Conservation (phyloP, 169 alveolate genomes). For the Nephromyces sp. region DNA sequence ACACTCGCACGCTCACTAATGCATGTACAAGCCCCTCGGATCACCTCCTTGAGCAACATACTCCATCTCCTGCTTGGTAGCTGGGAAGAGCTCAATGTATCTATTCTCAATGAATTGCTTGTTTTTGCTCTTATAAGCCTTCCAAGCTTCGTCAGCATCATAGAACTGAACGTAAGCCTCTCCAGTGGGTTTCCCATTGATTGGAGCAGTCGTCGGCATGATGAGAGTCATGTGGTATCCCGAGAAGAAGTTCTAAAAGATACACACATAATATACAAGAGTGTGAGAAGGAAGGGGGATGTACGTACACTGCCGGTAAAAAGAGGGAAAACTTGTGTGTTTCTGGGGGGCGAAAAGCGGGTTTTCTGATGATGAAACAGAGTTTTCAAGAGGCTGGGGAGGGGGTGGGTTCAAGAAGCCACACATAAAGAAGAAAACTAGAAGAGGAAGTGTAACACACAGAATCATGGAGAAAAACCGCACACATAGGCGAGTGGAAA, state of each 20-base stretch:
- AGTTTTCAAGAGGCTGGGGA: too few relatives aligned
- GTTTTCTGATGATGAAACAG: too few relatives aligned
- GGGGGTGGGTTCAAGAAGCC: too few relatives aligned
- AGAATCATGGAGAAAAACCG: too few relatives aligned
- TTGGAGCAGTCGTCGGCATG: constrained; percentile 38
- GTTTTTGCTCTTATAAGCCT: constrained; percentile 30
- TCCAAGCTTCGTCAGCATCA: constrained; percentile 34
- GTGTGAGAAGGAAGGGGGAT: too few relatives aligned
- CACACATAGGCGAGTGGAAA: too few relatives aligned
- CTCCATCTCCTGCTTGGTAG: constrained; percentile 42
- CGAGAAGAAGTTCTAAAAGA: constrained; percentile 29
- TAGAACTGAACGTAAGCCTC: constrained; percentile 42
- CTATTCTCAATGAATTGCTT: constrained; percentile 36
- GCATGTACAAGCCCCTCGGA: constrained; percentile 44
- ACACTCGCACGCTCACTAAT: too few relatives aligned
- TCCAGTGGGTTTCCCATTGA: constrained; percentile 46
- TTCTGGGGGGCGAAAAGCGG: too few relatives aligned
- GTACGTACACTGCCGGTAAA: too few relatives aligned
- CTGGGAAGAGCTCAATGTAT: constrained; percentile 40
- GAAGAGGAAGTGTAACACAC: too few relatives aligned
- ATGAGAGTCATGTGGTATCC: constrained; percentile 42
- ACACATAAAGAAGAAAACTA: too few relatives aligned
- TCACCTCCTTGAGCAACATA: constrained; percentile 46
- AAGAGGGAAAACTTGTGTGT: too few relatives aligned
- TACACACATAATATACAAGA: background rate